These are phyloP conservation scores for Knufia fluminis DNA, from an alignment of 2,329 filamentous ascomycete genomes.

Conservation along the genomic window DNA sequence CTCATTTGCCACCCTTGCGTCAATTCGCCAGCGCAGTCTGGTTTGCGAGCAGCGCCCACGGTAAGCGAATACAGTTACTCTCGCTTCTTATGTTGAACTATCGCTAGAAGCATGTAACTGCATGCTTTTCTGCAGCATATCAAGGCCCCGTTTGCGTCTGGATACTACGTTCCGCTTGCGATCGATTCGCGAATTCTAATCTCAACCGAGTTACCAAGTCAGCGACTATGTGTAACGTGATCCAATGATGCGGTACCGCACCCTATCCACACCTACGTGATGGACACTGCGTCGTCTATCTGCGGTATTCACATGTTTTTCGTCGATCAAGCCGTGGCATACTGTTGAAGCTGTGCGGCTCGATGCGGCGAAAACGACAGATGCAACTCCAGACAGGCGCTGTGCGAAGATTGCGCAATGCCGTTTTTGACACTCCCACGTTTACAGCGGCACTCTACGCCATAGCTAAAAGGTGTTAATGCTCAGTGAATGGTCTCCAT, in stretches of 20 bases:
- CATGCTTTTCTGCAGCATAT: background rate
- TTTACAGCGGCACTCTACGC: background rate
- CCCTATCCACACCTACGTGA: background rate
- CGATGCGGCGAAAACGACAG: background rate
- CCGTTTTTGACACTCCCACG: conserved; percentile 3
- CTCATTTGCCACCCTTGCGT: background rate
- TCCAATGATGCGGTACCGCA: background rate
- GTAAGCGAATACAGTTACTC: background rate
- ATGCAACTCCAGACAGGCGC: background rate
- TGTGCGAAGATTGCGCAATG: conserved; percentile 5
- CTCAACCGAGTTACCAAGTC: background rate
- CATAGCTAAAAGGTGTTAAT: background rate
- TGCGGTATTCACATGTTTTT: background rate
- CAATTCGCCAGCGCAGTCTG: background rate
- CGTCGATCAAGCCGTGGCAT: background rate
- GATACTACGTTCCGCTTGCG: background rate
- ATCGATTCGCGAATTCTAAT: conserved; percentile 9
- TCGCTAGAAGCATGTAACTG: background rate
- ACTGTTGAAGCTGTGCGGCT: no score
- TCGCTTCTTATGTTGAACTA: background rate
- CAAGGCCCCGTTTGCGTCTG: background rate
- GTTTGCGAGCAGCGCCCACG: background rate
- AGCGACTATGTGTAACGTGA: conserved; percentile 8
- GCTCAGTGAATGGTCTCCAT: background rate
- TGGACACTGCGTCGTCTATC: background rate